Evolutionary conservation across 2,329 filamentous ascomycete genomes (phyloP).

Genomic region (Lachnellula cervina): DNA sequence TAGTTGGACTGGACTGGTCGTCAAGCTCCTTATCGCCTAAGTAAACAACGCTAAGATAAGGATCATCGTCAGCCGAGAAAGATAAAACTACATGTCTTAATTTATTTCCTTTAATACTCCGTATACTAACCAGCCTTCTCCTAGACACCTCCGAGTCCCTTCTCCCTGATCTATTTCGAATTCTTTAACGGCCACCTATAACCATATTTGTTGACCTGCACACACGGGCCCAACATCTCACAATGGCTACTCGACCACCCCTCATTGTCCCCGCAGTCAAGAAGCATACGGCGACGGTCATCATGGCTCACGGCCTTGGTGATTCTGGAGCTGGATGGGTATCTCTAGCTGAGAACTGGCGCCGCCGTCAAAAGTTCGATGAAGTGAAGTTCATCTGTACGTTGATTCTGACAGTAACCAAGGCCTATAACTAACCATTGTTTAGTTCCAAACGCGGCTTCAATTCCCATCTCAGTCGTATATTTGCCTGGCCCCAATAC

Average conservation of each 20-base stretch:
- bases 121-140: too few relatives aligned
- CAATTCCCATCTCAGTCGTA: conserved; percentile 79
- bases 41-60: conserved; percentile 16
- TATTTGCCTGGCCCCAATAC: background rate
- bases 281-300: conserved; percentile 88
- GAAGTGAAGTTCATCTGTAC: conserved; percentile 80
- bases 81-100: background rate
- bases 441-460: conserved; percentile 74
- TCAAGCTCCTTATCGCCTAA: background rate
- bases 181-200: background rate
- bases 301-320: conserved; percentile 88
- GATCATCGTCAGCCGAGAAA: background rate
- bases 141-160: too few relatives aligned
- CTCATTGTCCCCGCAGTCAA: conserved; percentile 74
- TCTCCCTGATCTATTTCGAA: too few relatives aligned
- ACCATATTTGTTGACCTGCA: background rate
- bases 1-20: too few relatives aligned
- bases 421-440: background rate
- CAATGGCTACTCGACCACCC: conserved; percentile 32
- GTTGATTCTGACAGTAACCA: background rate
- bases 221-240: background rate
- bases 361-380: conserved; percentile 70
- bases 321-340: conserved; percentile 79
- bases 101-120: background rate
- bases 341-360: conserved; percentile 81